Conservation (phyloP, 2,329 filamentous ascomycete genomes). For the Claviceps digitariae region DNA sequence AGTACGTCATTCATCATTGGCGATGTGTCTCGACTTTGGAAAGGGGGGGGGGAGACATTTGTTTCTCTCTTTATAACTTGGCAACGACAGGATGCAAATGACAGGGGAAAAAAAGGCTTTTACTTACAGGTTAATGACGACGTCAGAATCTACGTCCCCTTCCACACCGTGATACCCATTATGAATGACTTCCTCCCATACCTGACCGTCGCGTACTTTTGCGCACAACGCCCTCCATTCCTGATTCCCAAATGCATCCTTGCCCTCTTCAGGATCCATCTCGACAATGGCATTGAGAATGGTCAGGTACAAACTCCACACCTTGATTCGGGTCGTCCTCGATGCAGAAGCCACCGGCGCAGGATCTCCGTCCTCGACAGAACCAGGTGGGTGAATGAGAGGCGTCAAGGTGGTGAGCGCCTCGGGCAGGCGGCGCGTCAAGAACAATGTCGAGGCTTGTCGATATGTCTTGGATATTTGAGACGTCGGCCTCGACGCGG, state of each 20-base stretch:
- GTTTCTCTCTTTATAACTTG: too few species aligned
- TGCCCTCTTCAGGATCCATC: conserved; percentile 79
- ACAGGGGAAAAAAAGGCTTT: background rate
- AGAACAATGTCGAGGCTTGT: conserved; percentile 83
- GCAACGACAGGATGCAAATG: too few species aligned
- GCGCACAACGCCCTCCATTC: conserved; percentile 72
- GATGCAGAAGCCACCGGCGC: conserved; percentile 71
- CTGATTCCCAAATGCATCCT: conserved; percentile 70
- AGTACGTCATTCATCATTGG: background rate
- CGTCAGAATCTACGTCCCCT: conserved; percentile 84
- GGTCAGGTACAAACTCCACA: conserved; percentile 94
- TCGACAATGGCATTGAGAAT: conserved; percentile 86
- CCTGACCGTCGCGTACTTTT: conserved; percentile 73
- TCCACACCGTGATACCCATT: conserved; percentile 81
- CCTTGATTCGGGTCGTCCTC: conserved; percentile 74
- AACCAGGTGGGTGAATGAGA: conserved; percentile 51
- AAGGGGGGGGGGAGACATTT: too few species aligned
- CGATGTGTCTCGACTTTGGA: background rate
- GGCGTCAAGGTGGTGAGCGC: conserved; percentile 75
- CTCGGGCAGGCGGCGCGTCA: conserved; percentile 86
- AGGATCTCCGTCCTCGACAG: conserved; percentile 36
- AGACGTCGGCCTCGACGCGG: conserved; percentile 47
- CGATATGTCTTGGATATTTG: conserved; percentile 87
- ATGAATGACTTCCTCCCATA: conserved; percentile 90
- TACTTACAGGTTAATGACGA: conserved; percentile 73